These are phyloP conservation scores for Oryza longistaminata DNA, from an alignment of 176 grass and related monocot species.

Conservation along the genomic window DNA sequence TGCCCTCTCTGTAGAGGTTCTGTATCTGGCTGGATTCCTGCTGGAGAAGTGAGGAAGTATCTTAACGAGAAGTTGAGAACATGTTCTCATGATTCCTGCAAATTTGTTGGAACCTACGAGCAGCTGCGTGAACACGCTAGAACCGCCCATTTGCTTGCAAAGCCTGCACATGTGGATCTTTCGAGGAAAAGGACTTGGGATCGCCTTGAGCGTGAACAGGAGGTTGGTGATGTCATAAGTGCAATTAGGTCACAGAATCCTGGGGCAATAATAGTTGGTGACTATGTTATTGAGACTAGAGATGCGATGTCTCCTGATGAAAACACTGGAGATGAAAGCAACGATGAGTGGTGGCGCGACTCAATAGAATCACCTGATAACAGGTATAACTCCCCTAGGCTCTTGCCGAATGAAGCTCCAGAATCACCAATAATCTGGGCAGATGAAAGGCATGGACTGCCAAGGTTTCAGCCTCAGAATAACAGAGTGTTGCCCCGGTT, in stretches of 20 bases:
- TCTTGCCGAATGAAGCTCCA: constrained; percentile 38
- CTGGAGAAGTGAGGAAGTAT: constrained; percentile 79
- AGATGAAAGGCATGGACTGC: constrained; percentile 31
- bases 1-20: constrained; percentile 90
- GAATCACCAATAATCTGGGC: constrained; percentile 51
- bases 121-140: constrained; percentile 87
- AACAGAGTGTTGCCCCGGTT: constrained; percentile 20
- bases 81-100: constrained; percentile 76
- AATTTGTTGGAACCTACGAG: constrained; percentile 76
- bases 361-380: constrained; percentile 45
- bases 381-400: constrained; percentile 23
- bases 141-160: constrained; percentile 54
- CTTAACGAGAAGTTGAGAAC: constrained; percentile 66
- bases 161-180: constrained; percentile 63
- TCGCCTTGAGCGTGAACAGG: constrained; percentile 79
- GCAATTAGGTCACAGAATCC: constrained; percentile 90
- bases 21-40: constrained; percentile 73
- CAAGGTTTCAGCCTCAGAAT: constrained; percentile 34
- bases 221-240: constrained; percentile 85
- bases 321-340: constrained; percentile 49
- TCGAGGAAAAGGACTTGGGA: constrained; percentile 79
- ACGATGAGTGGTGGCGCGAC: constrained; percentile 49
- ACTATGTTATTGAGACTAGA: constrained; percentile 81
- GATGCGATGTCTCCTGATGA: constrained; percentile 44
- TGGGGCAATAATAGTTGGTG: constrained; percentile 86